These are phyloP conservation scores for Triticum aestivum DNA, from an alignment of 176 grass and related monocot genomes.

Conservation along the genomic window DNA sequence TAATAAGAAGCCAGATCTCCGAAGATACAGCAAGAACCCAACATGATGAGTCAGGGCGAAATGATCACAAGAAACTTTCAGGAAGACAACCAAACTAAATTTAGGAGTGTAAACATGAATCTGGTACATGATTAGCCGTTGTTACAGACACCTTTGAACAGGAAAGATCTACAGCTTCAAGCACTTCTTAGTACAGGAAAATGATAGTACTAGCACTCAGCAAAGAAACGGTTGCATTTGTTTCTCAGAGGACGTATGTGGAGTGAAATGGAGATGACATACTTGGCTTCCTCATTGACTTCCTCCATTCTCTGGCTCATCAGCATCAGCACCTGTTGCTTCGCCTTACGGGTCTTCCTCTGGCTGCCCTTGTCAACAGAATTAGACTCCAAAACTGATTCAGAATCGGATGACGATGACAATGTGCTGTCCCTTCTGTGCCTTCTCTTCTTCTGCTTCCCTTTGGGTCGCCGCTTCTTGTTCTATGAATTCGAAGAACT, in stretches of 20 bases:
- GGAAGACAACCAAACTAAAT: neutral
- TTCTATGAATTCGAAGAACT: slow-evolving; percentile 74
- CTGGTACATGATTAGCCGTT: slow-evolving; percentile 25
- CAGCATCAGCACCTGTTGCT: slow-evolving; percentile 24
- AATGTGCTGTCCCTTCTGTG: slow-evolving; percentile 47
- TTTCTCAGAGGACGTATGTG: neutral
- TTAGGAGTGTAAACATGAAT: slow-evolving; percentile 10
- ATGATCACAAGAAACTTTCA: neutral
- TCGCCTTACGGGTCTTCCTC: slow-evolving; percentile 50
- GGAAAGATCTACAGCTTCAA: neutral
- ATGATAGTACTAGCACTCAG: neutral
- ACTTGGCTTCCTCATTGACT: slow-evolving; percentile 6
- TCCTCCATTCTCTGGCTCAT: neutral
- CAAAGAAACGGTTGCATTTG: neutral
- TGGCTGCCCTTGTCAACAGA: slow-evolving; percentile 56
- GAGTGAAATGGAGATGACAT: slow-evolving; percentile 7
- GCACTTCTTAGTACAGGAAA: neutral
- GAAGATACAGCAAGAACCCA: neutral
- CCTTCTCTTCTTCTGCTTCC: slow-evolving; percentile 61
- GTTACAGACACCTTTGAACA: slow-evolving; percentile 5
- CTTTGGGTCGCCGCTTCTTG: slow-evolving; percentile 46
- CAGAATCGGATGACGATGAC: slow-evolving; percentile 50
- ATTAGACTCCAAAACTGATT: slow-evolving; percentile 51
- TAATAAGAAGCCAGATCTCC: neutral
- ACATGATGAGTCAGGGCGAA: neutral